Evolutionary conservation across 208 protist species (phyloP).

Genomic region (Leishmania aethiopica): DNA sequence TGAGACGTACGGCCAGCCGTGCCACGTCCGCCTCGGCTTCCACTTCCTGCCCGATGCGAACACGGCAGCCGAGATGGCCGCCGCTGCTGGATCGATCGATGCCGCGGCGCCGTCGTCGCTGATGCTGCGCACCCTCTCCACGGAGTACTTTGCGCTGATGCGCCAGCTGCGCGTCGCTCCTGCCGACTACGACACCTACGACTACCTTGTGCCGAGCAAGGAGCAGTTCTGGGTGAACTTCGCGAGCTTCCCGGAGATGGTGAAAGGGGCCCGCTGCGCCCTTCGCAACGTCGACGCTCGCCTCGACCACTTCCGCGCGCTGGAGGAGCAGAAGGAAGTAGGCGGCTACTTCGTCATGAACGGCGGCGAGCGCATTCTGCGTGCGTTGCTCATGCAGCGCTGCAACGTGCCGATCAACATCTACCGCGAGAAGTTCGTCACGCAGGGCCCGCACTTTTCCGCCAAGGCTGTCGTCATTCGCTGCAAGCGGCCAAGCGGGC

Average conservation of each 20-base stretch:
- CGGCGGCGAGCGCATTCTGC: slow-evolving; percentile 97
- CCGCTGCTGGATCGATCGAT: neutral
- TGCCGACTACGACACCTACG: slow-evolving; percentile 51
- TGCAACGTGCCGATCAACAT: slow-evolving; percentile 96
- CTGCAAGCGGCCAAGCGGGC: slow-evolving; percentile 94
- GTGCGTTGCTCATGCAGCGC: slow-evolving; percentile 95
- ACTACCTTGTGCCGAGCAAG: slow-evolving; percentile 78
- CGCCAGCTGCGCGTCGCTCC: slow-evolving; percentile 51
- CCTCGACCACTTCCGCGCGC: slow-evolving; percentile 72
- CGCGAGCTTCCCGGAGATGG: slow-evolving; percentile 87
- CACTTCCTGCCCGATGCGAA: slow-evolving; percentile 51
- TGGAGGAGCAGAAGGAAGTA: slow-evolving; percentile 96
- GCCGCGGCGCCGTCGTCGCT: slow-evolving; percentile 16
- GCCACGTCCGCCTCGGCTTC: slow-evolving; percentile 78
- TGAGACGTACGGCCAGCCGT: slow-evolving; percentile 86
- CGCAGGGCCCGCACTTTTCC: slow-evolving; percentile 95
- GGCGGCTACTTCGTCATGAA: slow-evolving; percentile 99
- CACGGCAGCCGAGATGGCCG: slow-evolving; percentile 27
- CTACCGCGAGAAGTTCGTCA: slow-evolving; percentile 84
- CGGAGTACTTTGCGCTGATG: slow-evolving; percentile 78
- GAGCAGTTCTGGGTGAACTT: slow-evolving; percentile 80
- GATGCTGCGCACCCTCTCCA: slow-evolving; percentile 56
- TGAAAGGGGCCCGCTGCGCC: slow-evolving; percentile 76
- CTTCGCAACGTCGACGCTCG: slow-evolving; percentile 67
- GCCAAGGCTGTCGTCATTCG: slow-evolving; percentile 95